These are phyloP conservation scores for Puccinia horiana DNA, from an alignment of 1,284 basidiomycete genomes.

Conservation along the genomic window DNA sequence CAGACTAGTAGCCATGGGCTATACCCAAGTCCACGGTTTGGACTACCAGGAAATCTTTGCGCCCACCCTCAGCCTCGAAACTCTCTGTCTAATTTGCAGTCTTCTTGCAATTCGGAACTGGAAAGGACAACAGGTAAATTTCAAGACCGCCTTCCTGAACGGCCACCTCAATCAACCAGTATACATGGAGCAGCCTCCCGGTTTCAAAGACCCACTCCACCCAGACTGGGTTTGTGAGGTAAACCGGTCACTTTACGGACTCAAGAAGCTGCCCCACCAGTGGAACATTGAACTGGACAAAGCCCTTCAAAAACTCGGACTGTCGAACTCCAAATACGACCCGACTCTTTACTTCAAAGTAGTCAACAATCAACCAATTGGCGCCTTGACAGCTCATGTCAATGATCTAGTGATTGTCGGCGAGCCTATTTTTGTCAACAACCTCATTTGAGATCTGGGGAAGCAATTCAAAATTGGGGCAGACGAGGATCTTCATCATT, in stretches of 20 bases:
- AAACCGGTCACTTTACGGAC: background rate
- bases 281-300: conserved; percentile 10
- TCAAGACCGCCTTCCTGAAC: conserved; percentile 10
- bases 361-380: no score
- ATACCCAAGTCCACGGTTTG: no score
- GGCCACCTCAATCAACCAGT: conserved; percentile 2
- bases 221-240: conserved; percentile 26
- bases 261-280: conserved; percentile 14
- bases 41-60: conserved; percentile 31
- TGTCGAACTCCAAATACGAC: no score
- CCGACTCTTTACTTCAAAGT: no score
- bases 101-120: background rate
- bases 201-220: conserved; percentile 18
- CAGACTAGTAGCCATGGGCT: no score
- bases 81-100: background rate
- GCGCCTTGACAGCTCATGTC: no score
- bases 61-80: background rate
- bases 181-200: background rate
- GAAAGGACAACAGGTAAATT: conserved; percentile 26
- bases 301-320: background rate
- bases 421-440: background rate
- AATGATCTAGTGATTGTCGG: no score
- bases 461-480: no score
- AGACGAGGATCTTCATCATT: no score
- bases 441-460: background rate